These are phyloP conservation scores for Trametes cinnabarina DNA, from an alignment of 768 basidiomycete genomes.

Conservation along the genomic window DNA sequence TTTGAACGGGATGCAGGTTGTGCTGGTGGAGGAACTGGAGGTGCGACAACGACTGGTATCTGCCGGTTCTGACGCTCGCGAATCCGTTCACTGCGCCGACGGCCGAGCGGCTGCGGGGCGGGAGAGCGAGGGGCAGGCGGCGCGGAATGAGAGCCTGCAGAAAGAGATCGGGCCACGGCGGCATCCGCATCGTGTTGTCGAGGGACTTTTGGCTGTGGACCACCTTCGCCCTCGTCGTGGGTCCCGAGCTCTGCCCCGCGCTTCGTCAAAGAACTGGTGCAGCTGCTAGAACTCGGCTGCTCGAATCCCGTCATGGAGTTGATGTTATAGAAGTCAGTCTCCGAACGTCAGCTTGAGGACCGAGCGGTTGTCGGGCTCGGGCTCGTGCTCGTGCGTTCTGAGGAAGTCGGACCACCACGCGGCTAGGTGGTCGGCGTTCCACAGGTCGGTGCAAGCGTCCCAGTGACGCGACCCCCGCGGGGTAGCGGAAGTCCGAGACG, in stretches of 20 bases:
- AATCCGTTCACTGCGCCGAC: neutral
- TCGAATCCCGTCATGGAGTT: neutral
- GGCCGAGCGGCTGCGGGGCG: too few relatives aligned
- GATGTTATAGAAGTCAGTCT: neutral
- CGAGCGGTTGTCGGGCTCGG: neutral
- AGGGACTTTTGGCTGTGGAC: neutral
- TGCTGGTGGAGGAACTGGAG: neutral
- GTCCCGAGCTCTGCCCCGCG: neutral
- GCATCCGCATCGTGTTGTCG: too few relatives aligned
- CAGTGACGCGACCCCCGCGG: neutral
- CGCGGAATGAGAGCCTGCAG: too few relatives aligned
- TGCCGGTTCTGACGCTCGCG: neutral
- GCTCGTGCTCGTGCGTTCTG: neutral
- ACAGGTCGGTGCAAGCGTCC: neutral
- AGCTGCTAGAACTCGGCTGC: neutral
- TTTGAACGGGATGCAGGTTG: too few relatives aligned
- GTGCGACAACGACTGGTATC: neutral
- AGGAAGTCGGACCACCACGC: neutral
- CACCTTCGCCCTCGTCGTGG: neutral
- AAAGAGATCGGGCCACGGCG: too few relatives aligned
- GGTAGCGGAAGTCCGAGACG: neutral
- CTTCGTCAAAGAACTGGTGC: neutral
- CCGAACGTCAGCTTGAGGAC: neutral
- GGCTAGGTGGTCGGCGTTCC: neutral
- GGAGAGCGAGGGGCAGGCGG: too few relatives aligned